phyloP scores from a whole-genome alignment of 2,329 filamentous ascomycete genomes.

The Sclerotinia sclerotiorum region DNA sequence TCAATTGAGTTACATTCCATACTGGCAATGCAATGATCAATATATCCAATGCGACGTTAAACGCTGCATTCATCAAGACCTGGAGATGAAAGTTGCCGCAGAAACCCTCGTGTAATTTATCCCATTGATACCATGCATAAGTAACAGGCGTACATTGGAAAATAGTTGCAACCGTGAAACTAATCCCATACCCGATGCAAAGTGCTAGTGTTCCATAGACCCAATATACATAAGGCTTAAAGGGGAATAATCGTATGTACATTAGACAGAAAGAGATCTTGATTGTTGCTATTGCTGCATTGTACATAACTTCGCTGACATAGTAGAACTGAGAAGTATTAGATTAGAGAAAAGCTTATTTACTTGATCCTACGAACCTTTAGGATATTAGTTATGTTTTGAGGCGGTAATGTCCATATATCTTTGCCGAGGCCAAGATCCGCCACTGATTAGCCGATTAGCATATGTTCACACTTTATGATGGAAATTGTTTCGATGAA shows the following conservation, averaged over 20 bases:
- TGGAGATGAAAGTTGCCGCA: not conserved
- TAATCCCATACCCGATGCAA: not conserved
- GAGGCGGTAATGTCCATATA: not conserved
- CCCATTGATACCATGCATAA: not conserved
- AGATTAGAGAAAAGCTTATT: not conserved
- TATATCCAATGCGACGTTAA: not conserved
- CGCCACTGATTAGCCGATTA: not conserved
- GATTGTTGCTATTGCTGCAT: not conserved
- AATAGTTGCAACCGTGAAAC: not conserved
- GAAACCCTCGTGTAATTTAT: not conserved
- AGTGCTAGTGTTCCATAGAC: not conserved
- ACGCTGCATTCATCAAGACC: not conserved
- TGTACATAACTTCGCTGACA: not conserved
- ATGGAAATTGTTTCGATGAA: not conserved
- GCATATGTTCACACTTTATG: not conserved
- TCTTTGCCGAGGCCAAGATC: not conserved
- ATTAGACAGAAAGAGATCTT: not conserved
- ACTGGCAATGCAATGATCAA: not conserved
- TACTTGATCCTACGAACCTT: not conserved
- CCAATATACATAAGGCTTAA: not conserved
- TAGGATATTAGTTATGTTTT: not conserved
- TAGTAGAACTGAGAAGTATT: not conserved
- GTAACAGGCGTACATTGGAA: not conserved
- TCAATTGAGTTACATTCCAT: not conserved
- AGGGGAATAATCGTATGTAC: not conserved